Conservation (phyloP, 805 yeast species). For the Wickerhamomyces queroliae region DNA sequence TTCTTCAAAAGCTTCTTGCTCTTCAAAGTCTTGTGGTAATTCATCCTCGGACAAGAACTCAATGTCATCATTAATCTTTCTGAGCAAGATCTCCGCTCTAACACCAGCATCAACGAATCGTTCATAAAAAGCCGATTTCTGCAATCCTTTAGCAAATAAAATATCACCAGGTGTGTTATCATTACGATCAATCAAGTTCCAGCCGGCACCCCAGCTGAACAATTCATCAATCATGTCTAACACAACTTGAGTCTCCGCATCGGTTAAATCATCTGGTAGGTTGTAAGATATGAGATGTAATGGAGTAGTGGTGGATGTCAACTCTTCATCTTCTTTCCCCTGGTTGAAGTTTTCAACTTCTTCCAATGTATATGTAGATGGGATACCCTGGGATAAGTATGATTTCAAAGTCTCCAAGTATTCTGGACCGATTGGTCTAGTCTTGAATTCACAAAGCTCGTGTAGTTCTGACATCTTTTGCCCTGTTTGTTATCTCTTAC, state of each 20-base stretch:
- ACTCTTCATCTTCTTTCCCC: constrained; percentile 31
- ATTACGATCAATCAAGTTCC: constrained; percentile 73
- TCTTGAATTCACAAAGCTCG: constrained; percentile 46
- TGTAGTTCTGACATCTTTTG: constrained; percentile 63
- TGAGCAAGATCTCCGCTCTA: constrained; percentile 74
- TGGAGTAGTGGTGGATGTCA: constrained; percentile 64
- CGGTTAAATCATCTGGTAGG: constrained; percentile 33
- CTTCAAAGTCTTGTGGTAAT: constrained; percentile 20
- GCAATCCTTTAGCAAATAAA: constrained; percentile 45
- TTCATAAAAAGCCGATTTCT: constrained; percentile 37
- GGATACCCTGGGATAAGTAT: constrained; percentile 59
- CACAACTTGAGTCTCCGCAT: constrained; percentile 40
- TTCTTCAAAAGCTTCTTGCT: constrained; percentile 13
- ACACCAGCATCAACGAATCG: constrained; percentile 78
- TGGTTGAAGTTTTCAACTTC: constrained; percentile 59
- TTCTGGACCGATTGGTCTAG: constrained; percentile 42
- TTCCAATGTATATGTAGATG: constrained; percentile 78
- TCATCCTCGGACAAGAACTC: constrained; percentile 44
- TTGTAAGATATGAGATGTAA: constrained; percentile 62
- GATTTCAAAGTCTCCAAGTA: constrained; percentile 40
- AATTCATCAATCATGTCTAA: constrained; percentile 53
- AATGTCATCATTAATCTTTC: constrained; percentile 64
- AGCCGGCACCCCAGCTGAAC: constrained; percentile 86
- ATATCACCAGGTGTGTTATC: constrained; percentile 85
- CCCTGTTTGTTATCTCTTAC: background rate